Percentiles rank a stretch among this genome's conserved stretches.
Evolutionary conservation across 2,329 filamentous ascomycete genomes (phyloP).

Genomic region (Myriosclerotinia curreyana): DNA sequence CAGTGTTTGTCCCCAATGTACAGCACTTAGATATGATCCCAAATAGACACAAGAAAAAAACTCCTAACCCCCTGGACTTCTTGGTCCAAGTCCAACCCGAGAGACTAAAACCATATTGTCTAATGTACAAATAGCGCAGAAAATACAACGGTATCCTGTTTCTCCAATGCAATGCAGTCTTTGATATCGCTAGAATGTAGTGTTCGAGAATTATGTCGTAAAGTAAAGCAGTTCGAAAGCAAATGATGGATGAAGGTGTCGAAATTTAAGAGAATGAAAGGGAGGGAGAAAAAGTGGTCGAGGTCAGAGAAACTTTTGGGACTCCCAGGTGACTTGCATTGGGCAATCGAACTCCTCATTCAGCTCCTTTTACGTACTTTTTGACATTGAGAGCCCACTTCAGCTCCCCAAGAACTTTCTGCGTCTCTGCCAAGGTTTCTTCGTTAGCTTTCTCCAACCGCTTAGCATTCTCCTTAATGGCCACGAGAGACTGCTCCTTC

Average conservation of each 20-base stretch:
- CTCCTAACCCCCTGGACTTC: slow-evolving; percentile 15
- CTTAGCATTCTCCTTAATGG: slow-evolving; percentile 57
- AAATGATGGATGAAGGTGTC: neutral
- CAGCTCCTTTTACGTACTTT: slow-evolving; percentile 54
- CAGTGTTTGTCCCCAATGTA: slow-evolving; percentile 19
- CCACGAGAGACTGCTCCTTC: slow-evolving; percentile 58
- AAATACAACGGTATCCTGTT: slow-evolving; percentile 22
- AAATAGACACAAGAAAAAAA: slow-evolving; percentile 15
- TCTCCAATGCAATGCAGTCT: slow-evolving; percentile 23
- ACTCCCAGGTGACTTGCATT: neutral
- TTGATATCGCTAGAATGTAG: neutral
- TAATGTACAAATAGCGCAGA: slow-evolving; percentile 20
- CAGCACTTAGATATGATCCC: slow-evolving; percentile 8
- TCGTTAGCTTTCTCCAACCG: slow-evolving; percentile 61
- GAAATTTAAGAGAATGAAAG: neutral
- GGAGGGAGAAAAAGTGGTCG: neutral
- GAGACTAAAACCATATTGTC: slow-evolving; percentile 19
- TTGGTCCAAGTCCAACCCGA: slow-evolving; percentile 15
- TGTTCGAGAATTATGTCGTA: slow-evolving; percentile 4
- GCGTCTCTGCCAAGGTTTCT: slow-evolving; percentile 54
- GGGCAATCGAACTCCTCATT: slow-evolving; percentile 41
- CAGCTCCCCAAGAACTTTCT: slow-evolving; percentile 63
- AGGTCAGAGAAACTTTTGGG: neutral
- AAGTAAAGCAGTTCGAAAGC: neutral
- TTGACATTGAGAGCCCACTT: slow-evolving; percentile 71